Percentiles rank a stretch among this genome's conserved stretches.
Evolutionary conservation across 176 grass and related monocot species (phyloP).

Genomic region (Oryza meridionalis): DNA sequence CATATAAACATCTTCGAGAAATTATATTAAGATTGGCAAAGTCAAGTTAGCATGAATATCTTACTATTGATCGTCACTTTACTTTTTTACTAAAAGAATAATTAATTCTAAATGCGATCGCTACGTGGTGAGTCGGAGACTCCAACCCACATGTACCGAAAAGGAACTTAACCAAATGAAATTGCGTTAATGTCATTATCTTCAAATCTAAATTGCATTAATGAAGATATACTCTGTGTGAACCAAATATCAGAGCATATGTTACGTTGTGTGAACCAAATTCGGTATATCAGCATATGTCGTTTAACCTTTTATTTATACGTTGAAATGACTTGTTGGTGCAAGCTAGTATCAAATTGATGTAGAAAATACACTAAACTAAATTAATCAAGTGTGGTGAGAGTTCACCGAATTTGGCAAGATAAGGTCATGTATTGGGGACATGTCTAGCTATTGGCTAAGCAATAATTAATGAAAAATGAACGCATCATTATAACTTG

Average conservation of each 20-base stretch:
- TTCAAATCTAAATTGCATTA: too few relatives aligned
- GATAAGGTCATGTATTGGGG: not conserved
- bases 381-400: not conserved
- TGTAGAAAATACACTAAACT: not conserved
- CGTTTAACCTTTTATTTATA: not conserved
- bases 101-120: too few relatives aligned
- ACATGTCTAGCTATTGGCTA: not conserved
- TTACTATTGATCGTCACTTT: too few relatives aligned
- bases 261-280: not conserved
- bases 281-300: not conserved
- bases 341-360: not conserved
- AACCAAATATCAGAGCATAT: not conserved
- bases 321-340: not conserved
- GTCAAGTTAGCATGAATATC: too few relatives aligned
- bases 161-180: too few relatives aligned
- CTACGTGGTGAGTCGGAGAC: too few relatives aligned
- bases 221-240: too few relatives aligned
- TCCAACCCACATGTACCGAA: too few relatives aligned
- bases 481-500: not conserved
- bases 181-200: too few relatives aligned
- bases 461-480: not conserved
- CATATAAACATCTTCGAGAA: too few relatives aligned
- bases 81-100: too few relatives aligned
- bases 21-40: too few relatives aligned
- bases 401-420: not conserved